Base-by-base conservation (phyloP, 495 filamentous ascomycete species). In the Usnea hakonensis region DNA sequence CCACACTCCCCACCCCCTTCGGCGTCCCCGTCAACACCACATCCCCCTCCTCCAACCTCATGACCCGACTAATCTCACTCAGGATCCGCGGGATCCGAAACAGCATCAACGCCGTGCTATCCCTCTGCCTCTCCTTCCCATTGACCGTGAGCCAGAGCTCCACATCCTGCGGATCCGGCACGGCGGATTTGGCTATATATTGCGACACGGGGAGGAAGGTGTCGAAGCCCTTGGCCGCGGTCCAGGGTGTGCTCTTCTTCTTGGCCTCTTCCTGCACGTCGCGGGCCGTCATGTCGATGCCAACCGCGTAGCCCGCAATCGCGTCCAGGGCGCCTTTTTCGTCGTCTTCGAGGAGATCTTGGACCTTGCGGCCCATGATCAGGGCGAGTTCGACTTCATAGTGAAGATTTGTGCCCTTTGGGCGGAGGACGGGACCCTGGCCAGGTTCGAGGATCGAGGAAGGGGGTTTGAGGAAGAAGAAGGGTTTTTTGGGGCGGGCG, bases 391-490 rank as follows among this genome's bases (percentile, higher is more conserved):
- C 94, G 55, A 97, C 88, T 73, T 99, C 94, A 79, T 95, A 96
- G 76, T 97, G 93, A 50, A 96, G 78, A 58, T 84, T 87, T 43
- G 90, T 85, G 64, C 92, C 93, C 62, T 75, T 79, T 21, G 94
- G 94, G 43, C 86, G 83, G 58, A 95, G 83, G 41, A 96, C 85
- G n/a, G 91, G 88, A 6, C 95, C 92, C 33, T 80, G 78, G 43
- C 79, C 78, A 3, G 92, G 91, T 19, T 86, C 79, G 2, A 96
- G 82, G 64, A 99, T 86, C 21, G 90, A 86, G 58, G 86, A 85
- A 0, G 90, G 71, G 8, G 94, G 95, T 81, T 99, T 99, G 64
- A 96, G 83, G 84, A 99, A 99, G 86, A 95, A 99, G 77, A 99
- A 97, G 8, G 95, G 94, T 71, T 95, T 89, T 73, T 89, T 90